These are phyloP conservation scores for Ramaria rubella DNA, from an alignment of 768 basidiomycete genomes.

Conservation along the genomic window DNA sequence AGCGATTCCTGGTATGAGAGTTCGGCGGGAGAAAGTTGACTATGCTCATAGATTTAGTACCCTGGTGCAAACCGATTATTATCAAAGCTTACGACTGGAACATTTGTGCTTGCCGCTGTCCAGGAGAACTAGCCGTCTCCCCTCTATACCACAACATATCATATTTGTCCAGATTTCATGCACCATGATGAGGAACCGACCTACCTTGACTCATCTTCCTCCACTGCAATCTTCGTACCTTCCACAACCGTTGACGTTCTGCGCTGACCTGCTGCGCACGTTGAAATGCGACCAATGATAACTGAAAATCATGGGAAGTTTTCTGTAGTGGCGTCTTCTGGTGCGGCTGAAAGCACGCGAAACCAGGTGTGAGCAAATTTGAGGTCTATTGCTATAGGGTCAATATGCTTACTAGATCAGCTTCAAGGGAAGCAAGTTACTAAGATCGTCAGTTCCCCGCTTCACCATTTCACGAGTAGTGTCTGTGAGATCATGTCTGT, in stretches of 20 bases:
- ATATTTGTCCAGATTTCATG: conserved; percentile 1
- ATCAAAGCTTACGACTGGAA: conserved; percentile 14
- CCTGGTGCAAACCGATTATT: not conserved
- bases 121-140: not conserved
- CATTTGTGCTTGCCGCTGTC: conserved; percentile 15
- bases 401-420: conserved; percentile 42
- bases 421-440: conserved; percentile 68
- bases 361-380: not conserved
- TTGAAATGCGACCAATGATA: conserved; percentile 88
- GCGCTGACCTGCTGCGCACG: conserved; percentile 85
- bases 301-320: conserved; percentile 87
- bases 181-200: conserved; percentile 16
- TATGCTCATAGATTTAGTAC: conserved; percentile 60
- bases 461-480: conserved; percentile 93
- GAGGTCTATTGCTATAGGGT: not conserved
- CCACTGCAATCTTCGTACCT: conserved; percentile 76
- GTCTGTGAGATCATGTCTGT: conserved; percentile 89
- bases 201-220: conserved; percentile 52
- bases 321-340: conserved; percentile 84
- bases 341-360: conserved; percentile 48
- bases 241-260: conserved; percentile 84
- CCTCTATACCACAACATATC: not conserved
- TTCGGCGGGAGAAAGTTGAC: conserved; percentile 80
- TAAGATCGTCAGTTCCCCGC: conserved; percentile 87
- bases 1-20: conserved; percentile 93